Evolutionary conservation across 345 rosid genomes (phyloP).

Genomic region (Eucalyptus dawsonii): DNA sequence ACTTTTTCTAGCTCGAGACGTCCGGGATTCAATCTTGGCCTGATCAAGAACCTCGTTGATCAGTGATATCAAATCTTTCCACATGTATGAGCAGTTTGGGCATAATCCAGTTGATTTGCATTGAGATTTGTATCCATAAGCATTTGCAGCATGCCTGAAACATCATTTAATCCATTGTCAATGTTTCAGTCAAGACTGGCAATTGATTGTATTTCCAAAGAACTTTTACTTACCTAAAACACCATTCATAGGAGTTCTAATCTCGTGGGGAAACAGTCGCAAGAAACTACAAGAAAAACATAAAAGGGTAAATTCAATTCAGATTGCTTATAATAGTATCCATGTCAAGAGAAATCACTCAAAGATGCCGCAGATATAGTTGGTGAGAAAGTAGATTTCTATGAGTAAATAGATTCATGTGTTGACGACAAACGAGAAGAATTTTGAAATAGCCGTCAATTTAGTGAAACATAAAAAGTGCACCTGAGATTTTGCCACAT

Average conservation of each 20-base stretch:
- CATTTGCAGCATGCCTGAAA: slow-evolving; percentile 86
- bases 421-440: not conserved
- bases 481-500: slow-evolving; percentile 96
- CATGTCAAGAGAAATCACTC: not conserved
- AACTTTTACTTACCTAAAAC: slow-evolving; percentile 40
- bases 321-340: not conserved
- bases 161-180: not conserved
- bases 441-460: not conserved
- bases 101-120: slow-evolving; percentile 62
- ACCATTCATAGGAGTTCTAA: slow-evolving; percentile 95
- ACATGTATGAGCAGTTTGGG: slow-evolving; percentile 80
- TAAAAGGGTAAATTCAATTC: not conserved
- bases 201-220: not conserved
- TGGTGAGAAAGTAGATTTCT: not conserved
- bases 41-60: slow-evolving; percentile 95
- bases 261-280: slow-evolving; percentile 99
- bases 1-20: slow-evolving; percentile 82
- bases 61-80: slow-evolving; percentile 75
- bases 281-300: slow-evolving; percentile 44
- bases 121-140: slow-evolving; percentile 88
- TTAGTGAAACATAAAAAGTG: not conserved
- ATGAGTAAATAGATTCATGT: not conserved
- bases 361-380: not conserved
- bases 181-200: not conserved
- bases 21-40: slow-evolving; percentile 98